These are phyloP conservation scores for Cytospora paraplurivora DNA, from an alignment of 2,329 filamentous ascomycete species.

Conservation along the genomic window DNA sequence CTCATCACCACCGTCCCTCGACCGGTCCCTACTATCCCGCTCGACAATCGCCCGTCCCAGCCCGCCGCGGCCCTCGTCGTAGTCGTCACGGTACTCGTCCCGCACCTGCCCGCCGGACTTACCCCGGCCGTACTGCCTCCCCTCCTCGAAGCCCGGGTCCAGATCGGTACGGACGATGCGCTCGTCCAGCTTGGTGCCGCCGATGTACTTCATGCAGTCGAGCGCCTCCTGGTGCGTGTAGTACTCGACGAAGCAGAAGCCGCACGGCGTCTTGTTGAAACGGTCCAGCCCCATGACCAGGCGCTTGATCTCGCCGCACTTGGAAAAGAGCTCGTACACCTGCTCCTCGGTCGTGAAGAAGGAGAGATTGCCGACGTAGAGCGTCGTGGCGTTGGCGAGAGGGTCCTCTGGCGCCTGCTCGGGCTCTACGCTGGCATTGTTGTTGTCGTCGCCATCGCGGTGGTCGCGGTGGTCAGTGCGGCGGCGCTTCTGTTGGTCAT, in stretches of 20 bases:
- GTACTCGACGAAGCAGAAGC: slow-evolving; percentile 99
- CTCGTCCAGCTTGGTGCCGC: slow-evolving; percentile 97
- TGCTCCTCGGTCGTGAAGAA: slow-evolving; percentile 99
- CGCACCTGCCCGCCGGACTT: slow-evolving; percentile 96
- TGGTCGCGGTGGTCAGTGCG: slow-evolving; percentile 60
- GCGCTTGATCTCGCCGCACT: slow-evolving; percentile 97
- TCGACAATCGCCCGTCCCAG: slow-evolving; percentile 78
- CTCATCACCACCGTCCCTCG: slow-evolving; percentile 60
- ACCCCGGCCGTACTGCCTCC: slow-evolving; percentile 91
- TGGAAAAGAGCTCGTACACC: slow-evolving; percentile 94
- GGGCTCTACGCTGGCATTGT: slow-evolving; percentile 42
- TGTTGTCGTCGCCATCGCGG: slow-evolving; percentile 60
- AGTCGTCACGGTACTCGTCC: slow-evolving; percentile 97
- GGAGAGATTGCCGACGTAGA: slow-evolving; percentile 97
- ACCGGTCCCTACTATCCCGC: slow-evolving; percentile 36
- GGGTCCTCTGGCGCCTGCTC: slow-evolving; percentile 71
- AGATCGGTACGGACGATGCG: slow-evolving; percentile 93
- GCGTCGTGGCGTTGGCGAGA: slow-evolving; percentile 83
- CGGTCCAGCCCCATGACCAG: slow-evolving; percentile 97
- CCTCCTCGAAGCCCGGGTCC: slow-evolving; percentile 94
- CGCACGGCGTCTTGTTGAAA: slow-evolving; percentile 96
- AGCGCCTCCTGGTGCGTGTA: slow-evolving; percentile 96
- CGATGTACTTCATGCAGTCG: slow-evolving; percentile 98
- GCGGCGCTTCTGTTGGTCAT: slow-evolving; percentile 54
- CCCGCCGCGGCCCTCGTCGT: slow-evolving; percentile 90